These are phyloP conservation scores for Aaosphaeria pasadenensis DNA, from an alignment of 2,329 filamentous ascomycete genomes.

Conservation along the genomic window DNA sequence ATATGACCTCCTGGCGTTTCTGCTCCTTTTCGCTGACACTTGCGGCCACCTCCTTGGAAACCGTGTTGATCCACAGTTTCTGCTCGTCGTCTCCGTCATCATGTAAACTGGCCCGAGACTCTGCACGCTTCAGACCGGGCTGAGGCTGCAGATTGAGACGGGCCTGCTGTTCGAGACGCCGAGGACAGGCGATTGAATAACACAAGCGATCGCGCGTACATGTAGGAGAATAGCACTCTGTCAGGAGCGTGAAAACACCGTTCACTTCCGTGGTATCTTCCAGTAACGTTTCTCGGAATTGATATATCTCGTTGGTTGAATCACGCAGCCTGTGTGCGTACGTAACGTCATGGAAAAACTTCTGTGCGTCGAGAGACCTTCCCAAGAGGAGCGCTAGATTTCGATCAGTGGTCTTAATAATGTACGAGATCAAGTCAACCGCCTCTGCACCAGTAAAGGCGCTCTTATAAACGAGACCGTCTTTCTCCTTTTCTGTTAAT, in stretches of 20 bases:
- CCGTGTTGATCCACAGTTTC: constrained; percentile 98
- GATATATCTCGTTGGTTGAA: constrained; percentile 91
- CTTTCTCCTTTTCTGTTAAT: constrained; percentile 86
- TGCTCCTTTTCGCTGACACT: constrained; percentile 87
- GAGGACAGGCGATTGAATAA: constrained; percentile 95
- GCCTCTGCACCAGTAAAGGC: constrained; percentile 94
- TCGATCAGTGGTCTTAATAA: constrained; percentile 94
- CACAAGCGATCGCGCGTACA: constrained; percentile 94
- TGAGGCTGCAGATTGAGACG: constrained; percentile 90
- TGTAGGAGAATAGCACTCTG: constrained; percentile 96
- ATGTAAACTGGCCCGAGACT: constrained; percentile 70
- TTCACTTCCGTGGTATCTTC: constrained; percentile 85
- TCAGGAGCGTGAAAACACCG: constrained; percentile 92
- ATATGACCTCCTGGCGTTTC: constrained; percentile 97
- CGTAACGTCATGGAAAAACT: constrained; percentile 98
- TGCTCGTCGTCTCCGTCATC: constrained; percentile 93
- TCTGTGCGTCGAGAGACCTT: constrained; percentile 90
- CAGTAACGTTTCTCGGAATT: constrained; percentile 89
- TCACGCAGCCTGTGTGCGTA: constrained; percentile 95
- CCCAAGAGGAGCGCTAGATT: constrained; percentile 90
- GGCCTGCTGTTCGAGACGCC: constrained; percentile 90
- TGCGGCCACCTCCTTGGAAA: constrained; percentile 91
- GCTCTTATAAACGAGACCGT: constrained; percentile 95
- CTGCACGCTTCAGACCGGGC: constrained; percentile 74
- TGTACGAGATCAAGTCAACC: constrained; percentile 91